Base-by-base conservation (phyloP, 2,329 filamentous ascomycete genomes). In the Aspergillus clavatus region DNA sequence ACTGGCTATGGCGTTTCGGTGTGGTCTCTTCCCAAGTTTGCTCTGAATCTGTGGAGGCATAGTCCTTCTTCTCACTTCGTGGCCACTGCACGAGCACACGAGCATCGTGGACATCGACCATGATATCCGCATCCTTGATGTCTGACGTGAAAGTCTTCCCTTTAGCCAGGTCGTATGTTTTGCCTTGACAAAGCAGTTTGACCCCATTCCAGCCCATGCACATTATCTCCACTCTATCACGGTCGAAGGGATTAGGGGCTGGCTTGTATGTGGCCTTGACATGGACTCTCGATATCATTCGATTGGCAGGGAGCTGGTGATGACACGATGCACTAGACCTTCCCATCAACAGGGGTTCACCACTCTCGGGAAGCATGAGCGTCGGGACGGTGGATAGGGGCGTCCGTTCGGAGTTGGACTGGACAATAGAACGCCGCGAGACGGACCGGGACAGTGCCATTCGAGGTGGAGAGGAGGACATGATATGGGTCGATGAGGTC, bases 201-300 rank as follows among this genome's bases (percentile, higher is more conserved):
- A 93, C 77, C 12, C 93, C 93, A 67, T 98, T 98, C 91, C 91
- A 97, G 18, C 93, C 93, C 60, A 86, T 81, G 74, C 93, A 98
- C 60, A 88, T 78, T 58, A 98, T 86, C 68, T 95, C 87, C 38
- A 98, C 81, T 67, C 82, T 84, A 65, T 86, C 87, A 51, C 82
- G 77, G 56, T 87, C 82, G 58, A 87, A 78, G 4, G 79, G 79
- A 44, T 80, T 77, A 16, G 77, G 72, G 10, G 87, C 81, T 18
- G 85, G 78, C 52, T 91, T 80, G 67, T 90, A 98, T 42, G 83
- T 81, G 52, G 89, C 90, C 70, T 88, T 86, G 68, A 96, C 86
- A 65, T 98, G 93, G 19, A 97, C 82, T 62, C 93, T 86, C 60
- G 93, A 97, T 52, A 98, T 89, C 48, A 94, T 81, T 38, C 89